These are phyloP conservation scores for Leccinum arenicola DNA, from an alignment of 768 basidiomycete species.

Conservation along the genomic window DNA sequence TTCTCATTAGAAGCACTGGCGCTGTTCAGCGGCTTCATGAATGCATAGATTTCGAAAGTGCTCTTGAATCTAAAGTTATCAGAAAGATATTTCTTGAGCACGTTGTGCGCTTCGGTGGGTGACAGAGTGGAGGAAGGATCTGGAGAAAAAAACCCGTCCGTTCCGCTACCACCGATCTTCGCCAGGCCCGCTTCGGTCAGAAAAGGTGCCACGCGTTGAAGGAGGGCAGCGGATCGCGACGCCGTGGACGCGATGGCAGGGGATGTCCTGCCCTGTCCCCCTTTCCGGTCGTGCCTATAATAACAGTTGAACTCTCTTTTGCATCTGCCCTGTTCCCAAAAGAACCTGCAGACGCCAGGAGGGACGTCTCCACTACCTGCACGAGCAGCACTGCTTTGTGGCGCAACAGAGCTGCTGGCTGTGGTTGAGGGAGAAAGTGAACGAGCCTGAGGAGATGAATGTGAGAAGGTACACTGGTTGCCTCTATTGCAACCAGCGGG, in stretches of 20 bases:
- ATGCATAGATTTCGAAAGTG: conserved; percentile 45
- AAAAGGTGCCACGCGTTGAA: conserved; percentile 38
- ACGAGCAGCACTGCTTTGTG: neutral
- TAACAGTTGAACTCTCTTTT: conserved; percentile 44
- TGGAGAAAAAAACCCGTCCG: conserved; percentile 41
- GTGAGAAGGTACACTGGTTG: conserved; percentile 36
- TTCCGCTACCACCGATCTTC: conserved; percentile 40
- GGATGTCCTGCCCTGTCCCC: conserved; percentile 2
- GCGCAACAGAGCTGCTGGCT: conserved; percentile 1
- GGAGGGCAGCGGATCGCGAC: conserved; percentile 16
- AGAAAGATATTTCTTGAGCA: conserved; percentile 40
- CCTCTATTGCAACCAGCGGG: conserved; percentile 48
- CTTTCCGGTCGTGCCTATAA: conserved; percentile 35
- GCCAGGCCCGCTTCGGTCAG: conserved; percentile 45
- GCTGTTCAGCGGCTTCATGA: conserved; percentile 36
- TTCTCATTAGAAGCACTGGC: conserved; percentile 35
- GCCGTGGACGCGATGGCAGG: conserved; percentile 1
- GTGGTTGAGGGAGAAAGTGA: conserved; percentile 7
- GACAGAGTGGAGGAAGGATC: conserved; percentile 32
- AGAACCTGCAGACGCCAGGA: conserved; percentile 45
- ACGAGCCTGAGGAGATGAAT: conserved; percentile 10
- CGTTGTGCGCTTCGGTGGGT: conserved; percentile 47
- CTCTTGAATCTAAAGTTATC: conserved; percentile 43
- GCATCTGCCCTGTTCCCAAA: conserved; percentile 48
- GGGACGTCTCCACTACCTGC: conserved; percentile 13